Conservation (phyloP, 179 eudicot species). For the Beta macrorhiza region DNA sequence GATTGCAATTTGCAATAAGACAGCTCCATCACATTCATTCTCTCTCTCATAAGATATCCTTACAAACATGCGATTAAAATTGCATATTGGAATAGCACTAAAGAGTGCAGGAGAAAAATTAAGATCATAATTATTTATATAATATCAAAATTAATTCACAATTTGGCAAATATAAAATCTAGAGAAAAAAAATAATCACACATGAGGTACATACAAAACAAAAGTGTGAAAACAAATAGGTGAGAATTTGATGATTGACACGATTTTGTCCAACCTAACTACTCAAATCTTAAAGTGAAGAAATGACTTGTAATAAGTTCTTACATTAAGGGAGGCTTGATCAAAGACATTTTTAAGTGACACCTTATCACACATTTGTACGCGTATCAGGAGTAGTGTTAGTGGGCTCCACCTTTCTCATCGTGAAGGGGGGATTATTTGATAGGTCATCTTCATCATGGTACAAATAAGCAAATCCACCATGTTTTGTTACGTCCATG, state of each 20-base stretch:
- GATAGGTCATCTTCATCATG: conserved; percentile 33
- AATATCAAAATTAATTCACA: not conserved
- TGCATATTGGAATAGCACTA: too few species aligned
- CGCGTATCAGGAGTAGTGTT: not conserved
- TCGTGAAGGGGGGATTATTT: not conserved
- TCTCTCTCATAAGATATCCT: too few species aligned
- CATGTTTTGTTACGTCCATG: conserved; percentile 43
- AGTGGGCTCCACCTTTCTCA: conserved; percentile 14
- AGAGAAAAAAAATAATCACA: too few species aligned
- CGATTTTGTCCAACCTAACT: too few species aligned
- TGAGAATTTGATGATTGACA: not conserved
- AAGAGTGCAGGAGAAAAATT: too few species aligned
- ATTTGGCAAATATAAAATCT: not conserved
- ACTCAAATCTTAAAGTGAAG: too few species aligned
- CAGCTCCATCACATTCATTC: too few species aligned
- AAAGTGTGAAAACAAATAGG: not conserved
- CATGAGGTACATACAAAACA: not conserved
- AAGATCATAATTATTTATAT: too few species aligned
- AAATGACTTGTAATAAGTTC: too few species aligned
- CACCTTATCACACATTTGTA: not conserved
- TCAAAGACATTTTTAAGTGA: not conserved
- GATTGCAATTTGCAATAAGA: too few species aligned
- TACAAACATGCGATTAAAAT: too few species aligned
- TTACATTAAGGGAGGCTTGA: too few species aligned
- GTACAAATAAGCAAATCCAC: conserved; percentile 44